Evolutionary conservation across 495 filamentous ascomycete genomes (phyloP), one percentile per base, ranked within the genome.

Genomic region (Podospora conica): DNA sequence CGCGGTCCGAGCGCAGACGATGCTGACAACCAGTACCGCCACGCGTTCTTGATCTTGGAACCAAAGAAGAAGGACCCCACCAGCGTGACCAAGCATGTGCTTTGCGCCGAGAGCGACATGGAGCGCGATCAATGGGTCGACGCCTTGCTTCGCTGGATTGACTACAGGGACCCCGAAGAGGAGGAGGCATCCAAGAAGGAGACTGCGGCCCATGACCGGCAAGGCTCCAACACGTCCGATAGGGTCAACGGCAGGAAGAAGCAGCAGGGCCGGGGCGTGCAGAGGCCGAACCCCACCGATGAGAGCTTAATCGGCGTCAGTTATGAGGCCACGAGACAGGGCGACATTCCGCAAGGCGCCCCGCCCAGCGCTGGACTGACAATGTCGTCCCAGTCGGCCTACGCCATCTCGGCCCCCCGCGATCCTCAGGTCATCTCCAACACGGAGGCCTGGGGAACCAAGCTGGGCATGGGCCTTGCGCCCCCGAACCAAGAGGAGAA

Each of bases 121-220:
- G 96, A 98, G 79, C 86, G 95, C 58, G 95, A 98, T 77, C 82
- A 88, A 29, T 98, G 95, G 95, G 94, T 98, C 2, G 90, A 93
- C 54, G 88, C 91, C 53, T 78, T 98, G 57, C 79, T 98, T 72
- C 88, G 91, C 67, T 95, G 96, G 81, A 91, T 96, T n/a, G 92
- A 97, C 68, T 86, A 83, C 68, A 81, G 83, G 60, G 87, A 87
- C 59, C 79, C 79, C 1, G 87, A 88, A 9, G 84, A 86, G 9
- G 85, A 83, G 22, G 80, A 80, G 22, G 61, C 59, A 23, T 60
- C 64, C 53, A 75, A 66, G 63, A 68, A 72, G 28, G 72, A 70
- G 3, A 71, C 40, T 15, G 40, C 75, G 48, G 65, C 70, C 7
- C 76, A 79, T 21, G 78, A 80, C 40, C 75, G 75, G 24, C 74